A percentile compares a stretch with the other conserved stretches of the same genome.
These are phyloP conservation scores for Spatholobus suberectus DNA, from an alignment of 306 rosid genomes.

Conservation along the genomic window DNA sequence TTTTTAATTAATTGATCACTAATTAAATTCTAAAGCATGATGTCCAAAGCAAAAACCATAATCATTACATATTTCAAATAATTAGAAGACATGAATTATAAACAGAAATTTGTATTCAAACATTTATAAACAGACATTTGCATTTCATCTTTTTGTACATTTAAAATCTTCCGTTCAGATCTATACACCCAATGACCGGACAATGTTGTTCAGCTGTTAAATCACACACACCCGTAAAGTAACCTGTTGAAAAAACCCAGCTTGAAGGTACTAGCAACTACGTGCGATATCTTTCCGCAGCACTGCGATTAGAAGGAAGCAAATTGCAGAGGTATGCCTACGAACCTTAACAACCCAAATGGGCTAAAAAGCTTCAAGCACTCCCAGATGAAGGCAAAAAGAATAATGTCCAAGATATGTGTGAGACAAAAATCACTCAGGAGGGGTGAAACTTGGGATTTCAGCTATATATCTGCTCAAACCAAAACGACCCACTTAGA, in stretches of 20 bases:
- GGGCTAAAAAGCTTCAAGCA: slow-evolving; percentile 27
- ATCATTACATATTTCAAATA: neutral
- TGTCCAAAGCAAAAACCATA: neutral
- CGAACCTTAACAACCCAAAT: slow-evolving; percentile 42
- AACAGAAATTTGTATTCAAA: neutral
- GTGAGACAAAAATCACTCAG: slow-evolving; percentile 29
- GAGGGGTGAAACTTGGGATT: neutral
- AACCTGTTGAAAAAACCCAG: slow-evolving; percentile 29
- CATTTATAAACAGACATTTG: slow-evolving; percentile 26
- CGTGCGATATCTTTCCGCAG: slow-evolving; percentile 33
- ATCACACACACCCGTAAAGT: slow-evolving; percentile 33
- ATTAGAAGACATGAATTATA: neutral
- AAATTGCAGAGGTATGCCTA: slow-evolving; percentile 28
- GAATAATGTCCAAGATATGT: neutral
- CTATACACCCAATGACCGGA: slow-evolving; percentile 23
- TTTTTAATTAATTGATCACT: too few species aligned
- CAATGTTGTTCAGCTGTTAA: slow-evolving; percentile 29
- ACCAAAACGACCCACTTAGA: slow-evolving; percentile 1
- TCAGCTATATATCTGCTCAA: neutral
- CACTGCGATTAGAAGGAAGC: slow-evolving; percentile 1
- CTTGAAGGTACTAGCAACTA: slow-evolving; percentile 29
- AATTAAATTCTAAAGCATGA: too few species aligned
- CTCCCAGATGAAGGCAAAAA: slow-evolving; percentile 42
- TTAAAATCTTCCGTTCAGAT: slow-evolving; percentile 36
- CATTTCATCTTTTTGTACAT: slow-evolving; percentile 49